Conservation (phyloP, 257 asterid genomes). For the Schizonepeta tenuifolia region DNA sequence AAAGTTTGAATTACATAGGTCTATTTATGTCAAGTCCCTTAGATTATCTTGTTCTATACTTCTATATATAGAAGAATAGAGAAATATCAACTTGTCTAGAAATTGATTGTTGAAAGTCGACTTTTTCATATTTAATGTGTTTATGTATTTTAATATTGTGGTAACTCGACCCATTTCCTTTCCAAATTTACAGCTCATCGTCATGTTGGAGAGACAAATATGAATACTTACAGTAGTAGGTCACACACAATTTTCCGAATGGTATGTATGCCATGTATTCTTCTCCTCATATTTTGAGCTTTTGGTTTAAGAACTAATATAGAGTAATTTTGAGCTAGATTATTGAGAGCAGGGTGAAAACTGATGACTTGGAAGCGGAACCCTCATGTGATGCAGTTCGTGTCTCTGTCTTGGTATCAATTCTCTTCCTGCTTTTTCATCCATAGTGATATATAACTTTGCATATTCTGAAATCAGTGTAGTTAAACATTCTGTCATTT, state of each 20-base stretch:
- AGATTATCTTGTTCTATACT: neutral
- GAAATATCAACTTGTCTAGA: slow-evolving; percentile 20
- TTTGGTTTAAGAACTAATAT: slow-evolving; percentile 29
- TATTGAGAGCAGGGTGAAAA: slow-evolving; percentile 91
- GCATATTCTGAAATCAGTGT: neutral
- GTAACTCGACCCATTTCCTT: neutral
- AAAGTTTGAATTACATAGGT: slow-evolving; percentile 6
- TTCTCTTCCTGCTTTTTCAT: slow-evolving; percentile 30
- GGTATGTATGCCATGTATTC: slow-evolving; percentile 51
- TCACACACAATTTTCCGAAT: slow-evolving; percentile 97
- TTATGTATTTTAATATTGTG: neutral
- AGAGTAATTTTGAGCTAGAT: slow-evolving; percentile 49
- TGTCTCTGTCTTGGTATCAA: slow-evolving; percentile 90
- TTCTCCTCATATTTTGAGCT: slow-evolving; percentile 20
- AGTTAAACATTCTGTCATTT: neutral
- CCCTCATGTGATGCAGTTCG: slow-evolving; percentile 97
- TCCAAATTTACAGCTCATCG: slow-evolving; percentile 75
- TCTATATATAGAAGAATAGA: slow-evolving; percentile 2
- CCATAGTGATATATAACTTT: neutral
- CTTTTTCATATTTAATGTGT: slow-evolving; percentile 5
- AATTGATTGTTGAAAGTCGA: neutral
- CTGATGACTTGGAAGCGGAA: slow-evolving; percentile 57
- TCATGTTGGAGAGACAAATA: slow-evolving; percentile 97
- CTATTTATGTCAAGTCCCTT: slow-evolving; percentile 13
- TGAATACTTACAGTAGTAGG: slow-evolving; percentile 93